Evolutionary conservation across 371 early-diverging fungal genomes (phyloP), one percentile per base, ranked within the genome.

Genomic region (Gilbertella persicaria): DNA sequence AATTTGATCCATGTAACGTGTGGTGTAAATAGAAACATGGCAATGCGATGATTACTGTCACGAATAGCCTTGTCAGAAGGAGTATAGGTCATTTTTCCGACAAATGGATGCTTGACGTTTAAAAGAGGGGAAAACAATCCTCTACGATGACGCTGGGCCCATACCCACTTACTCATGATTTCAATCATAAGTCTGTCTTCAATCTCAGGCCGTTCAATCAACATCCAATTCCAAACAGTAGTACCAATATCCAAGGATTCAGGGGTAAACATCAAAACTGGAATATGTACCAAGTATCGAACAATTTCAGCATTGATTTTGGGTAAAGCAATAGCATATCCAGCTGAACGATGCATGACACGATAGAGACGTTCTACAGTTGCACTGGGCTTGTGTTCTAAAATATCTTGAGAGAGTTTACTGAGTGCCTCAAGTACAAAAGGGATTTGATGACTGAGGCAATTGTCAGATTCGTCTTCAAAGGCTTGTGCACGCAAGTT

Each of bases 81-180:
- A 7, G 91, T 82, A 66, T 97, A 96, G 16, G 91, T 89, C 93
- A 97, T 95, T 58, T 88, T 90, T 54, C 79, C 80, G n/a, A 84
- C 87, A 74, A 97, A 96, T 2, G 97, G 95, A 63, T 90, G 87
- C 37, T 79, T 78, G 2, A 87, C 67, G 12, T 85, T 76, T 4
- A 85, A 44, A 9, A 70, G 48, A 19, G 79, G 66, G 3, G 86
- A 85, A 51, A 91, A 93, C 38, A 93, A 46, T 7, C 98, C 98
- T 53, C 86, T 86, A 35, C 85, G 75, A 37, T 90, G 82, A 41
- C 83, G 70, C 20, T 88, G 80, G 17, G 89, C 82, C 83, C 88
- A 90, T 23, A 83, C 83, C 98, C 98, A 97, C 23, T 88, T 84
- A 14, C 81, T 71, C 9, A 90, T 69, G 41, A 97, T 80, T 45